These are phyloP conservation scores for Pleurotus ostreatus DNA, from an alignment of 768 basidiomycete genomes.

Conservation along the genomic window DNA sequence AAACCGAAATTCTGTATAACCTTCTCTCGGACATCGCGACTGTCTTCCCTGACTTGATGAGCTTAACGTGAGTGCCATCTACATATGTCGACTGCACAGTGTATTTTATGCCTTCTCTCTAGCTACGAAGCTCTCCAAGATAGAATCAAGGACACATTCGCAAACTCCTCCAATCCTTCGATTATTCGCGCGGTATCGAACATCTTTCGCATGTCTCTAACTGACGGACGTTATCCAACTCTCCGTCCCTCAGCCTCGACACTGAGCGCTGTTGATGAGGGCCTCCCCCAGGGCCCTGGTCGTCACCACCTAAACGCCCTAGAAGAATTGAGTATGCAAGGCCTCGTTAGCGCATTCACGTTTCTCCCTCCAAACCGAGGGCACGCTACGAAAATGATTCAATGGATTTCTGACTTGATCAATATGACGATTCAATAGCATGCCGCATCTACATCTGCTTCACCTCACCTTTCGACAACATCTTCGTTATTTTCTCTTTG, in stretches of 20 bases:
- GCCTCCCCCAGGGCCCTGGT: constrained; percentile 38
- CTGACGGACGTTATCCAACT: constrained; percentile 41
- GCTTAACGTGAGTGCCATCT: constrained; percentile 60
- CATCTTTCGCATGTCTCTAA: constrained; percentile 67
- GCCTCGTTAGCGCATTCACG: constrained; percentile 66
- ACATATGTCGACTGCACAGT: not conserved
- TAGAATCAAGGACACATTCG: constrained; percentile 67
- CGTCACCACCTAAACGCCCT: constrained; percentile 55
- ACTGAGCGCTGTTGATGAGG: constrained; percentile 60
- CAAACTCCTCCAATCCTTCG: constrained; percentile 64
- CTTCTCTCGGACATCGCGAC: constrained; percentile 69
- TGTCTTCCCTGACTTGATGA: constrained; percentile 66
- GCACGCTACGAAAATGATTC: constrained; percentile 60
- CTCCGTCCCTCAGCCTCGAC: constrained; percentile 60
- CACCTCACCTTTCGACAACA: not conserved
- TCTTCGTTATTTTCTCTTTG: not conserved
- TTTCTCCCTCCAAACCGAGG: constrained; percentile 57
- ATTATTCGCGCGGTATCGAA: constrained; percentile 72
- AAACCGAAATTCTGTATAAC: constrained; percentile 77
- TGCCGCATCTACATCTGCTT: not conserved
- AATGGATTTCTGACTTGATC: constrained; percentile 69
- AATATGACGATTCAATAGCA: constrained; percentile 43
- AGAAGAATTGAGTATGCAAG: constrained; percentile 71
- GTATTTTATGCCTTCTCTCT: not conserved
- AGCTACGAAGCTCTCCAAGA: constrained; percentile 80